These are phyloP conservation scores for Pelargonium fulgidum DNA, from an alignment of 441 rosid species.

Conservation along the genomic window DNA sequence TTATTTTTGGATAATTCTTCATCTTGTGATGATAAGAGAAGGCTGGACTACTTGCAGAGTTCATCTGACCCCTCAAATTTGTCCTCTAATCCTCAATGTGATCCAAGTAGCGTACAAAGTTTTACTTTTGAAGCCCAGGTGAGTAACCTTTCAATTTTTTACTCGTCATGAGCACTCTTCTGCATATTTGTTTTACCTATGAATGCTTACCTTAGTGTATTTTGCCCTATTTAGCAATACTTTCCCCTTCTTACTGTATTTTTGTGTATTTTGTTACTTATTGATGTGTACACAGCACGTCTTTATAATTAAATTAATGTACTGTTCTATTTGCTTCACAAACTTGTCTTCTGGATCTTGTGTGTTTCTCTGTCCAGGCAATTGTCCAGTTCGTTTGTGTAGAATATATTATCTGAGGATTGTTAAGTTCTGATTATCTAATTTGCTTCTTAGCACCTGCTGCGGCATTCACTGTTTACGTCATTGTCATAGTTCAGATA, in stretches of 20 bases:
- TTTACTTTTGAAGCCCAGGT: slow-evolving; percentile 97
- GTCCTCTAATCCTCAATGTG: slow-evolving; percentile 34
- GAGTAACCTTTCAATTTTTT: slow-evolving; percentile 11
- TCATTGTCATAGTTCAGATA: not conserved
- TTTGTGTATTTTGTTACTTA: not conserved
- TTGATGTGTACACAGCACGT: too few relatives aligned
- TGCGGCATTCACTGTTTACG: not conserved
- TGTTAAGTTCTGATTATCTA: not conserved
- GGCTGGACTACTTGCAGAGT: slow-evolving; percentile 33
- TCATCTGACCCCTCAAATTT: slow-evolving; percentile 36
- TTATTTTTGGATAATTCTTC: slow-evolving; percentile 49
- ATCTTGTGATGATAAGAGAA: slow-evolving; percentile 40
- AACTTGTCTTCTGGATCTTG: not conserved
- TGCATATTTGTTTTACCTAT: not conserved
- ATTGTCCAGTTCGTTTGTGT: not conserved
- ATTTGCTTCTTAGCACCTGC: not conserved
- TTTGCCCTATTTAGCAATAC: not conserved
- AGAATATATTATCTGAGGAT: not conserved
- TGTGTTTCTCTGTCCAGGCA: not conserved
- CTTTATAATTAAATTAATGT: too few relatives aligned
- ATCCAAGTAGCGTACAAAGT: slow-evolving; percentile 47
- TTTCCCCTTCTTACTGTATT: not conserved
- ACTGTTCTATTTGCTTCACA: not conserved
- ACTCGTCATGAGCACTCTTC: not conserved
- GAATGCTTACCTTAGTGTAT: not conserved